Evolutionary conservation across 192 early-diverging fungal species (phyloP), one percentile per base, ranked within the genome.

Genomic region (Jimgerdemannia lactiflua): DNA sequence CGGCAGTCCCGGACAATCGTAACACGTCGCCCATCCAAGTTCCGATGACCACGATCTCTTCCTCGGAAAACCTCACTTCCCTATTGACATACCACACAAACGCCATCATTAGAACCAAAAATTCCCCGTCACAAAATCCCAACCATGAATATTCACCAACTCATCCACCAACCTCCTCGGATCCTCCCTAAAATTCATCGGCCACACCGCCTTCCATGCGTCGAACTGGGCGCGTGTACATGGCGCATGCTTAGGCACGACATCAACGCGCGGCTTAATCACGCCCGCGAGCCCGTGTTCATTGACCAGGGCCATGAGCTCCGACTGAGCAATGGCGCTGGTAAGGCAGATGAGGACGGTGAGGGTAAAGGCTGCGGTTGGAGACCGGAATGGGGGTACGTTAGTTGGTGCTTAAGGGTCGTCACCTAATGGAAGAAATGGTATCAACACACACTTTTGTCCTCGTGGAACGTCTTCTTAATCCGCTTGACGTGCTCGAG

Each of bases 161-260:
- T 54, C 49, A 54, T 10, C 4, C 4, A 75, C 69, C 3, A 74
- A 82, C 75, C 78, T 78, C 54, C 74, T 84, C 0, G 76, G 74
- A 71, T 90, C 83, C 73, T 90, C 89, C 44, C 92, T 89, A 71
- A 90, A 98, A 29, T 83, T 80, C n/a, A 95, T 84, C 4, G 96
- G 95, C 96, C 96, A 98, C 39, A 92, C 20, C 11, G 65, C 11
- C 74, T 89, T 94, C 94, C 96, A 98, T 42, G 78, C 78, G 8
- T 93, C 88, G 74, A 92, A 93, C 75, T 98, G 94, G 9, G 85
- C 74, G 4, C 82, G 68, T 2, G 93, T 95, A 41, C 89, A 72
- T 0, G 96, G 86, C 54, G 94, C 82, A 70, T 88, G 78, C 39
- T 78, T 79, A 3, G 94, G 88, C 0, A 95, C 89, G n/a, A 70